These are phyloP conservation scores for Puccinia polysora DNA, from an alignment of 1,284 basidiomycete species.

Conservation along the genomic window DNA sequence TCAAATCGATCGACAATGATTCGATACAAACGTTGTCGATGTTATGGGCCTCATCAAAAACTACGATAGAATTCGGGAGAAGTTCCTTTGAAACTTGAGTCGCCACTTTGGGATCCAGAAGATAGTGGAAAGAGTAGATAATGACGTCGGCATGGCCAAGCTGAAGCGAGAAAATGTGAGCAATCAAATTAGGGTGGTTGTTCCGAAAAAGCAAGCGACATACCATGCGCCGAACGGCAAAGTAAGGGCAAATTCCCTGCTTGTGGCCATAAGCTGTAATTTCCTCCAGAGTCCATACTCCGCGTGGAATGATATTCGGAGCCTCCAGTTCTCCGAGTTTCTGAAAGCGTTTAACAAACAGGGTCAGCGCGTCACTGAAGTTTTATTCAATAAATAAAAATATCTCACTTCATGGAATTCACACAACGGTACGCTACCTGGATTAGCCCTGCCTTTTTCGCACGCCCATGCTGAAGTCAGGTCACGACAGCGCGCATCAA, in stretches of 20 bases:
- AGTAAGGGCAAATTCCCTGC: constrained; percentile 88
- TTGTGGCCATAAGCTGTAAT: constrained; percentile 82
- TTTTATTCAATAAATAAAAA: no score
- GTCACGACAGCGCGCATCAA: constrained; percentile 94
- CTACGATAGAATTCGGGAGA: constrained; percentile 95
- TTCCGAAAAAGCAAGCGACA: constrained; percentile 46
- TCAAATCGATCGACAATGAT: constrained; percentile 93
- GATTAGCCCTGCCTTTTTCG: constrained; percentile 78
- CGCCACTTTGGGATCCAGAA: constrained; percentile 97
- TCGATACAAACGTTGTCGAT: constrained; percentile 99
- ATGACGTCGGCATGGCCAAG: constrained; percentile 92
- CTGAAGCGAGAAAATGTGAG: constrained; percentile 55
- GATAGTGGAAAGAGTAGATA: constrained; percentile 98
- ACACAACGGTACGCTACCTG: constrained; percentile 87
- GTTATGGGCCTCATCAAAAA: constrained; percentile 99
- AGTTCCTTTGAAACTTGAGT: constrained; percentile 98
- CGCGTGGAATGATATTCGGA: constrained; percentile 76
- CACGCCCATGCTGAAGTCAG: constrained; percentile 80
- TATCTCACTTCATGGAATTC: constrained; percentile 91
- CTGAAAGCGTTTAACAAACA: constrained; percentile 54
- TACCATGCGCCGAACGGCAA: constrained; percentile 92
- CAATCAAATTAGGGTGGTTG: background rate
- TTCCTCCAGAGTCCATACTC: constrained; percentile 92
- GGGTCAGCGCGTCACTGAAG: background rate
- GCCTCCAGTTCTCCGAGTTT: constrained; percentile 73